phyloP scores from a whole-genome alignment of 2,329 filamentous ascomycete genomes.

The Fusarium incarnatum region DNA sequence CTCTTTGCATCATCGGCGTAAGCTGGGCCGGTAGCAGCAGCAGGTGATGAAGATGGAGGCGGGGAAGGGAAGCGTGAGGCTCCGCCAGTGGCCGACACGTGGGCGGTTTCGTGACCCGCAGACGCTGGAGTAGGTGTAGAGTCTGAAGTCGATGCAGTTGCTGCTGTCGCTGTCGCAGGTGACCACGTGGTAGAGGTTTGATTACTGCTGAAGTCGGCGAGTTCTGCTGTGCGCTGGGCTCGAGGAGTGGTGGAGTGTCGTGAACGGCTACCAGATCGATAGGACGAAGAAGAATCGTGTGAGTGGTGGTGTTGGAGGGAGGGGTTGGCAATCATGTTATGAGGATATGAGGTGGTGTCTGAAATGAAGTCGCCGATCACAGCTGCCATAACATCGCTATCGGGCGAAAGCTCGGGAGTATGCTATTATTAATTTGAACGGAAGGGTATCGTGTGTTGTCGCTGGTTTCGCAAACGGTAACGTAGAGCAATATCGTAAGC shows the following conservation, averaged over 20 bases:
- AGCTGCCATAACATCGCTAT: constrained; percentile 68
- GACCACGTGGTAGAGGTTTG: constrained; percentile 31
- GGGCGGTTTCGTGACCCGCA: constrained; percentile 40
- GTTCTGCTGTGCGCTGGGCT: constrained; percentile 41
- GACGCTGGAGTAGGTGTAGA: constrained; percentile 39
- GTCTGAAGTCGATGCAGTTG: constrained; percentile 26
- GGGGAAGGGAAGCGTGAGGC: constrained; percentile 65
- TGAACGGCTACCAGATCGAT: constrained; percentile 48
- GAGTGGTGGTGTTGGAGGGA: constrained; percentile 60
- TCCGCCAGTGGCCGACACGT: constrained; percentile 53
- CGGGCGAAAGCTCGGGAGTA: constrained; percentile 20
- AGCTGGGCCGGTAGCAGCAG: constrained; percentile 53
- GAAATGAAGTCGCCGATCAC: constrained; percentile 78
- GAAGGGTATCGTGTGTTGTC: constrained; percentile 39
- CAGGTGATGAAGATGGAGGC: constrained; percentile 65
- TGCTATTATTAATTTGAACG: constrained; percentile 31
- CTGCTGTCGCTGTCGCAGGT: constrained; percentile 28
- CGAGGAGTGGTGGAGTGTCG: constrained; percentile 49
- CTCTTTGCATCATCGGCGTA: constrained; percentile 56
- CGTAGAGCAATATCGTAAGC: constrained; percentile 37
- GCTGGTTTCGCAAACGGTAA: constrained; percentile 32
- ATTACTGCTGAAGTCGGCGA: constrained; percentile 34
- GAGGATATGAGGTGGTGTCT: constrained; percentile 76
- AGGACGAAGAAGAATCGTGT: constrained; percentile 53
- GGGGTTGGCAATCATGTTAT: constrained; percentile 72